phyloP scores from a whole-genome alignment of 176 grass and related monocot genomes.

The Ensete glaucum region DNA sequence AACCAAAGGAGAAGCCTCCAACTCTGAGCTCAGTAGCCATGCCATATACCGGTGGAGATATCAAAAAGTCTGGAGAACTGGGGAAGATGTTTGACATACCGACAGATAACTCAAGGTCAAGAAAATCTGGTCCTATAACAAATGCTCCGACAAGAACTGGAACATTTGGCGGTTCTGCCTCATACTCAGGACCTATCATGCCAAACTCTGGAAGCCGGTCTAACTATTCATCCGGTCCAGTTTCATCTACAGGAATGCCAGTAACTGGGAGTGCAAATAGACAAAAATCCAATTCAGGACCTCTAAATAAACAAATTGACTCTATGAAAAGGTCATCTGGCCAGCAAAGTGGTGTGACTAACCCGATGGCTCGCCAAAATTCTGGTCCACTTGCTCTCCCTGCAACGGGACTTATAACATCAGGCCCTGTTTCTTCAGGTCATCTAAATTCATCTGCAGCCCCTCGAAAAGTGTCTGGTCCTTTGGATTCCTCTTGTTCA shows the following conservation, averaged over 20 bases:
- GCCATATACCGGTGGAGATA: constrained; percentile 72
- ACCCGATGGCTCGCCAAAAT: constrained; percentile 58
- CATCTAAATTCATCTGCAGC: constrained; percentile 52
- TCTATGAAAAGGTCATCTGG: constrained; percentile 53
- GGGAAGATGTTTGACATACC: constrained; percentile 27
- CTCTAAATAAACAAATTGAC: constrained; percentile 74
- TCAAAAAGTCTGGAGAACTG: constrained; percentile 59
- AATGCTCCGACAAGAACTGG: constrained; percentile 54
- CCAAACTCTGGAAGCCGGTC: constrained; percentile 31
- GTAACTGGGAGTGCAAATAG: constrained; percentile 40
- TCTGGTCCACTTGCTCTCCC: constrained; percentile 56
- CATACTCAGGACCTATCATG: constrained; percentile 38
- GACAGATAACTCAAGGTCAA: constrained; percentile 22
- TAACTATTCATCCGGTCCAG: constrained; percentile 48
- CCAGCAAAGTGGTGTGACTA: constrained; percentile 60
- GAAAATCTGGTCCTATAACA: constrained; percentile 66
- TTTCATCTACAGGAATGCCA: constrained; percentile 33
- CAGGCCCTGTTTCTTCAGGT: constrained; percentile 62
- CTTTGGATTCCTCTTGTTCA: constrained; percentile 41
- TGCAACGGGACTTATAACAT: constrained; percentile 76
- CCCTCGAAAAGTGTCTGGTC: constrained; percentile 43
- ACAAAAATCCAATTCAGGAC: constrained; percentile 76
- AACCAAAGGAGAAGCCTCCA: constrained; percentile 69
- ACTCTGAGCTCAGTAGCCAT: constrained; percentile 55
- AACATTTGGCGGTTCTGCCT: constrained; percentile 32